Evolutionary conservation across 2,329 filamentous ascomycete genomes (phyloP).

Genomic region (Pseudohalonectria lignicola): DNA sequence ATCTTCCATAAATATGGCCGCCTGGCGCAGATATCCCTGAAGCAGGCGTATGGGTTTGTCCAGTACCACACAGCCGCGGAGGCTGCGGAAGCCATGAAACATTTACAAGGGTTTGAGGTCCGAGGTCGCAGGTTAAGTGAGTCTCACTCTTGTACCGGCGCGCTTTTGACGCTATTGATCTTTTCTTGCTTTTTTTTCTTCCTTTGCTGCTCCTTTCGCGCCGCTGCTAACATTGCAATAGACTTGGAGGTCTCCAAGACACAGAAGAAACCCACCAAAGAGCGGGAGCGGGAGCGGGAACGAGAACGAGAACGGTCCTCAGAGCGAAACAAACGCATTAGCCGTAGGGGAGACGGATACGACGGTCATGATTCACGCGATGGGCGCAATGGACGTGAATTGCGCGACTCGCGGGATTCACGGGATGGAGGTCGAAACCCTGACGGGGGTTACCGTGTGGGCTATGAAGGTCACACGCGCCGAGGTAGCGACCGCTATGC

Average conservation of each 20-base stretch:
- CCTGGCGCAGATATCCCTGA: slow-evolving; percentile 89
- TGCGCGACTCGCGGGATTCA: too few relatives aligned
- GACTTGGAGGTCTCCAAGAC: slow-evolving; percentile 85
- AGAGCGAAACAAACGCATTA: slow-evolving; percentile 40
- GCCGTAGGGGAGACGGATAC: slow-evolving; percentile 26
- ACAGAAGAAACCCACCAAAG: slow-evolving; percentile 58
- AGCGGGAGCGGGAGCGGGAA: too few relatives aligned
- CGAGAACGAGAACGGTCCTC: too few relatives aligned
- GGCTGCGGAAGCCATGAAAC: slow-evolving; percentile 63
- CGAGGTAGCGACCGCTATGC: not conserved
- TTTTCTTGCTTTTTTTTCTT: too few relatives aligned
- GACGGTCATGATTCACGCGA: slow-evolving; percentile 32
- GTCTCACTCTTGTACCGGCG: slow-evolving; percentile 20
- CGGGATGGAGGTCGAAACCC: not conserved
- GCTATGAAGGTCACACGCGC: slow-evolving; percentile 1
- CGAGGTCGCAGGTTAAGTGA: slow-evolving; percentile 89
- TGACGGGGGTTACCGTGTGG: slow-evolving; percentile 2
- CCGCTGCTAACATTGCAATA: too few relatives aligned
- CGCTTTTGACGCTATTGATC: too few relatives aligned
- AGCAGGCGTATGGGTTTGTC: slow-evolving; percentile 93
- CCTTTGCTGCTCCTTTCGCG: too few relatives aligned
- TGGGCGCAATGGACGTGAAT: too few relatives aligned
- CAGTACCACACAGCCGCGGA: slow-evolving; percentile 74
- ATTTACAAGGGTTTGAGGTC: slow-evolving; percentile 70
- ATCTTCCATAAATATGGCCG: slow-evolving; percentile 78